Evolutionary conservation across 2,329 filamentous ascomycete species (phyloP), one percentile per base, ranked within the genome.

Genomic region (Neurospora sp.): DNA sequence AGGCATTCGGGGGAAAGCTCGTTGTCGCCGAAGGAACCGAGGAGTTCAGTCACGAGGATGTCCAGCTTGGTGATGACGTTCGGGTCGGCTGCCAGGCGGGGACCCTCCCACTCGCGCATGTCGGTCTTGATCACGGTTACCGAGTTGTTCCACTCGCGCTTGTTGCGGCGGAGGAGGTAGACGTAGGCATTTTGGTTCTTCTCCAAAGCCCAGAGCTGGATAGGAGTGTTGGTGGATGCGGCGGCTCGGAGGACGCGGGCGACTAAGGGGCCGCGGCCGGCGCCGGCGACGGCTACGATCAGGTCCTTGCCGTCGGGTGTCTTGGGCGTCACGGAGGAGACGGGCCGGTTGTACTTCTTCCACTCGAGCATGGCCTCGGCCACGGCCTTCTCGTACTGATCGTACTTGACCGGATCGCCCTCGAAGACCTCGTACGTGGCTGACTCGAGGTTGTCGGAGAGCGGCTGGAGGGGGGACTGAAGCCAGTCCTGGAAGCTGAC

Each of bases 181-280:
- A 99, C 94, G 78, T 95, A 98, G 0, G 96, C 96, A 77, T 99
- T 98, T 4, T 93, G 96, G 80, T 99, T 99, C 85, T 99, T 99
- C 81, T 99, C 96, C 3, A 99, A 88, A 0, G 92, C 96, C 89
- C 93, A 98, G 66, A 96, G 86, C 74, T 94, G 89, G 67, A 98
- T 91, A n/a, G 23, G 88, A 84, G 97, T 90, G 1, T 90, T 90
- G 1, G 93, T 91, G 17, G 83, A 85, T 72, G 89, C 85, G 75
- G 93, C 95, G 12, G 96, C 96, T 71, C 88, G 88, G 36, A 99
- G 82, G 1, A 93, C 93, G 67, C 96, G 88, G 1, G 93, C 96
- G 15, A 99, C 94, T 1, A 99, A 85, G 4, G 96, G 96, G 0
- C 96, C 96, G 72, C 96, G 89, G 12, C 96, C 96, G 15, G 96